These are phyloP conservation scores for Metschnikowia amazonensis DNA, from an alignment of 805 yeast species.

Conservation along the genomic window DNA sequence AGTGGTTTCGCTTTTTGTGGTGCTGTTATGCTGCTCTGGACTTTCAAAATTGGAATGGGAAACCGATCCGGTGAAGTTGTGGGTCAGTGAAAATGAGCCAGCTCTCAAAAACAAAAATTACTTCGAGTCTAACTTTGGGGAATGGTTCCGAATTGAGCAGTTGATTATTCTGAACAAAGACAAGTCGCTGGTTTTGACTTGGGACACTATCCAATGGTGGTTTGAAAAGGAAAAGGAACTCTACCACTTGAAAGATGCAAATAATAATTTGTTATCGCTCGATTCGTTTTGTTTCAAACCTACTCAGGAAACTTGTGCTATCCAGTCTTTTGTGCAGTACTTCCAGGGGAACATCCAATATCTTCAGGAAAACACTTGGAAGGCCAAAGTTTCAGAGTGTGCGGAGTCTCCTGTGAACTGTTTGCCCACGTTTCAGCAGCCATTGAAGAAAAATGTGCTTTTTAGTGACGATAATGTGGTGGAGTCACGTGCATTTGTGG, in stretches of 20 bases:
- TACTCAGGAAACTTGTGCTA: conserved; percentile 68
- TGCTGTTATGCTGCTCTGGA: conserved; percentile 50
- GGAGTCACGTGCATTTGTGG: conserved; percentile 66
- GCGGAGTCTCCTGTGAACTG: conserved; percentile 83
- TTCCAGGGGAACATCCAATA: conserved; percentile 59
- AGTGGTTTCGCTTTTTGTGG: conserved; percentile 24
- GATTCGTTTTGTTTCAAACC: conserved; percentile 83
- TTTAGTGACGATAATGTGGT: conserved; percentile 54
- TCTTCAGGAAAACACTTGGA: conserved; percentile 56
- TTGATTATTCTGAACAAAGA: conserved; percentile 57
- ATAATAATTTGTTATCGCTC: conserved; percentile 28
- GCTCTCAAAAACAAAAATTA: conserved; percentile 63
- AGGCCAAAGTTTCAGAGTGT: conserved; percentile 51
- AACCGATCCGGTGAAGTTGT: conserved; percentile 73
- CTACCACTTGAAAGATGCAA: conserved; percentile 26
- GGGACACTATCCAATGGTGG: conserved; percentile 84
- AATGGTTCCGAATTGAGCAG: conserved; percentile 87
- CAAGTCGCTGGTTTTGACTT: conserved; percentile 54
- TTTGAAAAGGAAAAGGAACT: conserved; percentile 63
- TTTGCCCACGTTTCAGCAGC: conserved; percentile 87
- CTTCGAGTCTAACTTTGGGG: conserved; percentile 83
- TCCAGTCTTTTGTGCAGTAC: conserved; percentile 87
- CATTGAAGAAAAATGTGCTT: conserved; percentile 65
- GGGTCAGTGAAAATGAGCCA: conserved; percentile 82
- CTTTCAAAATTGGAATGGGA: conserved; percentile 56